Base-by-base conservation (phyloP, 2,329 filamentous ascomycete genomes). In the Verticillium klebahnii region DNA sequence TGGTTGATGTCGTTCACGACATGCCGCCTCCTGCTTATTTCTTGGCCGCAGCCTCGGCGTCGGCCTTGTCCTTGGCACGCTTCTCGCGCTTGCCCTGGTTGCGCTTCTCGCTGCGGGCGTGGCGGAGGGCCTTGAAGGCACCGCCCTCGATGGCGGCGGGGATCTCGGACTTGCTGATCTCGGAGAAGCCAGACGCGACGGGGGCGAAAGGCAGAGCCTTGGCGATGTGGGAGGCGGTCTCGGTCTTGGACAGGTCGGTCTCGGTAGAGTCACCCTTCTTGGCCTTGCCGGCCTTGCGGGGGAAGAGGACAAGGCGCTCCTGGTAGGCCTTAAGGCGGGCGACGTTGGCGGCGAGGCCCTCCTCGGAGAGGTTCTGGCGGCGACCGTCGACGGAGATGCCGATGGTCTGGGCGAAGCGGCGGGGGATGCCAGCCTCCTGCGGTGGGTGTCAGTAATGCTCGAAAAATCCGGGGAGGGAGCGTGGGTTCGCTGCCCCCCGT, bases 301-400 rank as follows among this genome's bases (percentile, higher is more conserved):
- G 95, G 87, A 99, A 97, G 78, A 99, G 88, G 80, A 99, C 97
- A 76, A 99, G 85, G 77, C 93, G 92, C 77, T 90, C 88, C 85
- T 90, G 91, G 93, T 97, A 99, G 79, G 92, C 92, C 88, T 97
- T 93, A 78, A 99, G 92, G 77, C 95, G 95, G 80, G 91, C 91
- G 74, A 99, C 94, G 84, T 99, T 99, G 86, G 86, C 86, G 80
- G 92, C 86, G 74, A 98, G 89, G 70, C 90, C 91, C 88, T 98
- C 95, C 85, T 96, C 92, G 77, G 90, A 95, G 76, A 96, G 90
- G 88, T 98, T 99, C 85, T 92, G 89, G 81, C 95, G 94, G 84
- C 95, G 94, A 81, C 88, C 85, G 82, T 99, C 95, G 84, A 99
- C 94, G 71, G 92, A 80, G 82, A 99, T 98, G 81, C 95, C 95